Conservation (phyloP, 805 yeast genomes). For the Candida fluviatilis region DNA sequence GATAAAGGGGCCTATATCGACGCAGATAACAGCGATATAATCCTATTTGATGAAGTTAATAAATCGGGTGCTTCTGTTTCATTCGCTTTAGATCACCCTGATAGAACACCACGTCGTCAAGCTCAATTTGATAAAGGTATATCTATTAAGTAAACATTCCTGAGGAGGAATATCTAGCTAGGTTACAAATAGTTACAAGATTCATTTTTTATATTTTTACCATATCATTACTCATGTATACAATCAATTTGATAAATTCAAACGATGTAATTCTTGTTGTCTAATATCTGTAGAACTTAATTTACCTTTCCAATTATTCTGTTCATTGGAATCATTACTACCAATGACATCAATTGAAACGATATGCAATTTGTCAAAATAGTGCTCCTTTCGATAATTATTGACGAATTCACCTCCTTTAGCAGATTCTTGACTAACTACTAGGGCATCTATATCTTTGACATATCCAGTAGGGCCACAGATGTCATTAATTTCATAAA, state of each 20-base stretch:
- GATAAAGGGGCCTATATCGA: slow-evolving; percentile 44
- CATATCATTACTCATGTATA: not conserved
- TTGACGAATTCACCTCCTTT: slow-evolving; percentile 76
- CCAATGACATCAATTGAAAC: slow-evolving; percentile 55
- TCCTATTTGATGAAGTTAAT: slow-evolving; percentile 50
- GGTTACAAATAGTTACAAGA: not conserved
- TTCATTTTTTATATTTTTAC: not conserved
- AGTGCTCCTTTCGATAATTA: slow-evolving; percentile 52
- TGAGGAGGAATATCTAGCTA: not conserved
- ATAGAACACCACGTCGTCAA: slow-evolving; percentile 52
- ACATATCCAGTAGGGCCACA: slow-evolving; percentile 92
- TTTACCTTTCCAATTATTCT: slow-evolving; percentile 58
- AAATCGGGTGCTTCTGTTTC: slow-evolving; percentile 40
- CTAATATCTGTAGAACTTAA: slow-evolving; percentile 83
- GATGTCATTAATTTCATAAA: slow-evolving; percentile 70
- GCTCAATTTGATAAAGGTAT: slow-evolving; percentile 39
- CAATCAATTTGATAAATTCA: not conserved
- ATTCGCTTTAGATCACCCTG: slow-evolving; percentile 86
- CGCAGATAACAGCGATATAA: slow-evolving; percentile 47
- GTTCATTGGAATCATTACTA: slow-evolving; percentile 37
- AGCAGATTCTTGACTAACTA: slow-evolving; percentile 76
- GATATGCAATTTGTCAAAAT: slow-evolving; percentile 44
- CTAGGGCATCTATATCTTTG: slow-evolving; percentile 69
- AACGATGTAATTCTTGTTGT: slow-evolving; percentile 15
- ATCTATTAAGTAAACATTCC: slow-evolving; percentile 26